Evolutionary conservation across 2,329 filamentous ascomycete genomes (phyloP).

Genomic region (Zymoseptoria ardabiliae): DNA sequence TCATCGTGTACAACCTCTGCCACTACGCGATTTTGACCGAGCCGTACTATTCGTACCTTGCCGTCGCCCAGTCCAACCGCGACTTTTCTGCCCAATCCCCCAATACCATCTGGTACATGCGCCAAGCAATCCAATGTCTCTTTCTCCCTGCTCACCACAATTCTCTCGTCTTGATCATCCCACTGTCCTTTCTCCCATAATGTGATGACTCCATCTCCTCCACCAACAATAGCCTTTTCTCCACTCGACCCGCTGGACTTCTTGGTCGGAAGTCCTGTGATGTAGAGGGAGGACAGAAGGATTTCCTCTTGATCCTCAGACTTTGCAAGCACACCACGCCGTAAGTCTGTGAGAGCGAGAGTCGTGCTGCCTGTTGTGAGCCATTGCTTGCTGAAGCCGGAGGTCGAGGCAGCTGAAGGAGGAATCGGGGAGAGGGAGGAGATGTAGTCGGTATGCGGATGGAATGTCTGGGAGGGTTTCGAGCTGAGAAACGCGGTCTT

Average conservation of each 20-base stretch:
- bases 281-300: slow-evolving; percentile 70
- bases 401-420: slow-evolving; percentile 70
- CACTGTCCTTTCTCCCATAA: slow-evolving; percentile 91
- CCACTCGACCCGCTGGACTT: slow-evolving; percentile 58
- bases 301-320: slow-evolving; percentile 96
- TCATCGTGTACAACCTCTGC: slow-evolving; percentile 70
- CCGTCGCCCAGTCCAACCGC: slow-evolving; percentile 79
- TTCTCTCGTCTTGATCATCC: slow-evolving; percentile 90
- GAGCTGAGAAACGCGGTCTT: slow-evolving; percentile 43
- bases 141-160: slow-evolving; percentile 59
- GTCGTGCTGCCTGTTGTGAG: slow-evolving; percentile 88
- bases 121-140: slow-evolving; percentile 77
- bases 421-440: slow-evolving; percentile 81
- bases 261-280: slow-evolving; percentile 67
- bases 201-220: slow-evolving; percentile 73
- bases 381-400: slow-evolving; percentile 89
- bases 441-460: slow-evolving; percentile 87
- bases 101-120: slow-evolving; percentile 62
- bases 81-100: slow-evolving; percentile 61
- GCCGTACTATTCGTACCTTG: slow-evolving; percentile 65
- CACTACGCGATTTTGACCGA: slow-evolving; percentile 66
- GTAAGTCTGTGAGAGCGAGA: slow-evolving; percentile 79
- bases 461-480: slow-evolving; percentile 70
- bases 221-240: slow-evolving; percentile 68
- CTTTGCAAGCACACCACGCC: slow-evolving; percentile 75